A percentile compares a stretch with the other conserved stretches of the same genome.
These are phyloP conservation scores for Leishmania major DNA, from an alignment of 208 protist species.

Conservation along the genomic window DNA sequence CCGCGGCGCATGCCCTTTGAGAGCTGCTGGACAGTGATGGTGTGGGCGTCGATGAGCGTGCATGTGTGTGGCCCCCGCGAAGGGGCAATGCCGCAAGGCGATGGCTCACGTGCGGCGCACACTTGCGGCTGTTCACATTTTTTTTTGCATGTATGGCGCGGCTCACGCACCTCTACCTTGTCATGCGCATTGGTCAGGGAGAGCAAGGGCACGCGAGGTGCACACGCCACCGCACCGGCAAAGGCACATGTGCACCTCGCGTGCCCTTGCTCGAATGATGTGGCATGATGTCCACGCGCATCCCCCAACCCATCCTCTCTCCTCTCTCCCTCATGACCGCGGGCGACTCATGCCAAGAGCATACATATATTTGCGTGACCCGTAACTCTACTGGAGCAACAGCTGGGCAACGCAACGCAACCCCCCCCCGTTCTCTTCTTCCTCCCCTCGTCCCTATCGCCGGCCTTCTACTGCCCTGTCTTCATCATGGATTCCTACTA, in stretches of 20 bases:
- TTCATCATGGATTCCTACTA: slow-evolving; percentile 33
- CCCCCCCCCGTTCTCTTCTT: not conserved
- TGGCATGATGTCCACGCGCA: not conserved
- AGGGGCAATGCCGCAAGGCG: not conserved
- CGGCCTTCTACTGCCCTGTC: not conserved
- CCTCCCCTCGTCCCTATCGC: not conserved
- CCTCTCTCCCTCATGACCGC: not conserved
- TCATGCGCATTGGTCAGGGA: not conserved
- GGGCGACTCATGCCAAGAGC: not conserved
- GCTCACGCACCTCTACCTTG: not conserved
- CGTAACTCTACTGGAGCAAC: too few species aligned
- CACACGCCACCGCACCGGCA: not conserved
- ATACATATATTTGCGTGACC: not conserved
- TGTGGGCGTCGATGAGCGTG: not conserved
- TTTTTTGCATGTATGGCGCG: not conserved
- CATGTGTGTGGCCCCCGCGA: not conserved
- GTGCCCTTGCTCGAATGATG: too few species aligned
- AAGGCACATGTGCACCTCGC: not conserved
- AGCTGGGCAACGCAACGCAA: not conserved
- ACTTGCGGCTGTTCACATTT: not conserved
- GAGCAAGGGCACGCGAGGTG: not conserved
- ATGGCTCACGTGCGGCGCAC: not conserved
- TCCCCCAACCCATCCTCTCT: not conserved
- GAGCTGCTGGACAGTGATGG: too few species aligned
- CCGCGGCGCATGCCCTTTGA: not conserved